Base-by-base conservation (phyloP, 495 filamentous ascomycete genomes). In the Penicillium simplicissimum region DNA sequence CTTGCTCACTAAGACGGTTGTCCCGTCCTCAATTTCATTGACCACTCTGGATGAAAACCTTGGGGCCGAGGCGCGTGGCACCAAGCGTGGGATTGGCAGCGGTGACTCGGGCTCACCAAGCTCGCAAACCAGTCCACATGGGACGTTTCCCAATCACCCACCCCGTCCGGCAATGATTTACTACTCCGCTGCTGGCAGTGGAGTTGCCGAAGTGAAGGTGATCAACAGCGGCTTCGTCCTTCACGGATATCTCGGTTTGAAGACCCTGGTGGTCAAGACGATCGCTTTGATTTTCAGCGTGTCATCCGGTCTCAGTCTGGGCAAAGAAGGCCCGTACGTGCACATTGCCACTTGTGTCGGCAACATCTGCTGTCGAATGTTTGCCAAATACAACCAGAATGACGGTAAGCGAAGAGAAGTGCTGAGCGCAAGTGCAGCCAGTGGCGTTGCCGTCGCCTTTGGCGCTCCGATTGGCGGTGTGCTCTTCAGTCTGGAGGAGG, bases 151-250 rank as follows among this genome's bases (percentile, higher is more conserved):
- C 11, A 60, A 55, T 61, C 70, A 57, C 53, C 73, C 69, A 55
- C 70, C 65, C 36, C 73, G 61, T 69, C 83, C 90, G 15, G 90
- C 92, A 14, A 95, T 94, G 85, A 81, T 92, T 36, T 98, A 96
- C 72, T 98, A 97, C 70, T 93, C 95, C 14, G 95, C 94, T 58
- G 94, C 95, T 55, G 95, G 95, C 34, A 96, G 92, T 76, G 95
- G 95, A 63, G 95, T 98, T 21, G 95, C 95, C 19, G 95, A 98
- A 76, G 94, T 98, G 40, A 94, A 95, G 58, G 95, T 98, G 61
- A 97, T 98, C 66, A 85, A 97, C 35, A 97, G 94, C 72, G 95
- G 95, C 33, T 98, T 97, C 73, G 93, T 98, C 54, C 81, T 98
- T 33, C 95, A 98, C 79, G 93, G 95, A 0, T 98, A 97, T 74